Evolutionary conservation across 441 rosid genomes (phyloP).

Genomic region (Biscutella auriculata): DNA sequence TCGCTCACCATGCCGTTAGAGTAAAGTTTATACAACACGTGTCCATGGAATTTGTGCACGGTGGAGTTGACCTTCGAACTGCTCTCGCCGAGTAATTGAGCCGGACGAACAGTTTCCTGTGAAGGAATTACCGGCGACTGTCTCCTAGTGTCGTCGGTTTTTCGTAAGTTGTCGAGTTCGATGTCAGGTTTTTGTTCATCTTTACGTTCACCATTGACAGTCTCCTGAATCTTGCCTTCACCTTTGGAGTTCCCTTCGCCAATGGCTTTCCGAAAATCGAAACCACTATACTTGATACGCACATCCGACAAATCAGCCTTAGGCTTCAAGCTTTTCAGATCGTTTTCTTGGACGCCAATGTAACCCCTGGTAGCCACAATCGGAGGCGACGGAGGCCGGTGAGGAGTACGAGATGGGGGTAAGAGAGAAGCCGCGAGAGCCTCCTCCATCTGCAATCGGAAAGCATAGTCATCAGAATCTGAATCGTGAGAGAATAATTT

Average conservation of each 20-base stretch:
- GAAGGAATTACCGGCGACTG: background rate
- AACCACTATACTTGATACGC: background rate
- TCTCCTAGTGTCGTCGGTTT: background rate
- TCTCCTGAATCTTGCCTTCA: background rate
- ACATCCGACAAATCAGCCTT: conserved; percentile 15
- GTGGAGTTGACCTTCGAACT: background rate
- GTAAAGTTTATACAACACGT: conserved; percentile 30
- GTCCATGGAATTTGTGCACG: background rate
- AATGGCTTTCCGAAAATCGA: background rate
- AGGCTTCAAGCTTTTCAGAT: background rate
- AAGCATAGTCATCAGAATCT: conserved; percentile 55
- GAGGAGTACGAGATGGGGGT: conserved; percentile 32
- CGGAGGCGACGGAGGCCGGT: conserved; percentile 16
- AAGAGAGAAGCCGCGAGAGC: conserved; percentile 52
- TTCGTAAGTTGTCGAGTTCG: background rate
- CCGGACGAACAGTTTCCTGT: background rate
- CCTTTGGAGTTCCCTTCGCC: conserved; percentile 8
- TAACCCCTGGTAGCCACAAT: background rate
- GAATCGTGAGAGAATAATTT: conserved; percentile 26
- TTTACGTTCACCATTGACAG: background rate
- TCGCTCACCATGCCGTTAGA: conserved; percentile 62
- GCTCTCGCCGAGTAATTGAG: background rate
- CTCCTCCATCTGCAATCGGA: conserved; percentile 56
- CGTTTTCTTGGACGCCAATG: background rate
- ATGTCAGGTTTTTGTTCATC: conserved; percentile 3